phyloP scores from a whole-genome alignment of 305 asterid species.

The Lippia alba region DNA sequence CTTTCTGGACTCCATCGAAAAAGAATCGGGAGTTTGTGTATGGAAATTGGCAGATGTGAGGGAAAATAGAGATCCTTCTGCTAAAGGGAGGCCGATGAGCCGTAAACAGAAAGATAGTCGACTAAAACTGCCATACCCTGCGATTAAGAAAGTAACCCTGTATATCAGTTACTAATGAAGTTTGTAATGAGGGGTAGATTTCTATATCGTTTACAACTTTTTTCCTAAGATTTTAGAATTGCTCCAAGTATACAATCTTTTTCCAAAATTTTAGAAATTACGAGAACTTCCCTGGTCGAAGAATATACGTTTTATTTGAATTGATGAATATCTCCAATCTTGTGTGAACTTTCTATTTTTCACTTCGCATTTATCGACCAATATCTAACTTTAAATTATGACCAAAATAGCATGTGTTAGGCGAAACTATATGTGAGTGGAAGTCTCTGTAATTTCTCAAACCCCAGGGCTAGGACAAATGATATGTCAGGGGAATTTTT shows the following conservation, averaged over 20 bases:
- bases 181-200: background rate
- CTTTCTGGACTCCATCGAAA: slow-evolving; percentile 65
- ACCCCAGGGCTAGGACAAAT: no score
- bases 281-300: no score
- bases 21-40: slow-evolving; percentile 60
- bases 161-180: slow-evolving; percentile 48
- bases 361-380: no score
- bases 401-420: no score
- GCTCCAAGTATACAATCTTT: background rate
- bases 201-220: background rate
- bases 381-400: no score
- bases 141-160: slow-evolving; percentile 54
- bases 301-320: no score
- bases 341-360: no score
- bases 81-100: slow-evolving; percentile 84
- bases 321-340: no score
- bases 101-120: slow-evolving; percentile 81
- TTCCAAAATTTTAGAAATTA: slow-evolving; percentile 11
- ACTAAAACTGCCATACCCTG: slow-evolving; percentile 55
- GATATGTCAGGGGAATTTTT: no score
- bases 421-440: no score
- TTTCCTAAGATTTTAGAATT: no score
- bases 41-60: slow-evolving; percentile 94
- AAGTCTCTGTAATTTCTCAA: no score
- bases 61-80: slow-evolving; percentile 83